Evolutionary conservation across 805 yeast genomes (phyloP), one percentile per base, ranked within the genome.

Genomic region (Yueomyces sp.): DNA sequence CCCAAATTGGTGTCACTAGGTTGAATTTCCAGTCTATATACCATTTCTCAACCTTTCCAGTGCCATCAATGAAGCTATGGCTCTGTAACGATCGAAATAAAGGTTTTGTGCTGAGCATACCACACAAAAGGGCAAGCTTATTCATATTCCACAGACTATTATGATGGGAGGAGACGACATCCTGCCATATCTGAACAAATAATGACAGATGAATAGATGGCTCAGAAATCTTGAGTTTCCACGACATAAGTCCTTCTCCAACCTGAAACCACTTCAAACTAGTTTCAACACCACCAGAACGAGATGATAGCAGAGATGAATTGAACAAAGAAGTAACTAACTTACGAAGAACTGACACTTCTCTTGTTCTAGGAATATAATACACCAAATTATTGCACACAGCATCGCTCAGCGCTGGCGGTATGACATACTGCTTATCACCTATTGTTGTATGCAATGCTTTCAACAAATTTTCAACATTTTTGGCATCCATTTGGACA

Each of bases 161-260:
- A 19, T 19, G 19, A 19, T 19, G 19, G 19, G 19, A 19, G 19
- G 19, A 19, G 19, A 19, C 19, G 19, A 19, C 19, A 26, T 44
- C 37, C 6, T 42, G 40, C 63, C 62, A 56, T 1, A 51, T 40
- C 12, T 36, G n/a, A 43, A 45, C 56, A 40, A 60, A 60, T 5
- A 48, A 45, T 8, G 48, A 36, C 12, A 56, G 26, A 5, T 52
- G 32, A 6, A 60, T 36, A 2, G 42, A 41, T 1, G 65, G 65
- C 40, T 59, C 65, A 12, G 64, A 59, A 3, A 60, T 56, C 34
- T 55, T 51, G 26, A 59, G 42, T 42, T 60, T 60, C 59, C 62
- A 57, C 4, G 47, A 44, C 7, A 54, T 49, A 8, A 59, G 50
- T 5, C 53, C 50, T 36, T 52, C 52, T 1, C 49, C 41, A 40